These are phyloP conservation scores for Anacardium occidentale DNA, from an alignment of 345 rosid species.

Conservation along the genomic window DNA sequence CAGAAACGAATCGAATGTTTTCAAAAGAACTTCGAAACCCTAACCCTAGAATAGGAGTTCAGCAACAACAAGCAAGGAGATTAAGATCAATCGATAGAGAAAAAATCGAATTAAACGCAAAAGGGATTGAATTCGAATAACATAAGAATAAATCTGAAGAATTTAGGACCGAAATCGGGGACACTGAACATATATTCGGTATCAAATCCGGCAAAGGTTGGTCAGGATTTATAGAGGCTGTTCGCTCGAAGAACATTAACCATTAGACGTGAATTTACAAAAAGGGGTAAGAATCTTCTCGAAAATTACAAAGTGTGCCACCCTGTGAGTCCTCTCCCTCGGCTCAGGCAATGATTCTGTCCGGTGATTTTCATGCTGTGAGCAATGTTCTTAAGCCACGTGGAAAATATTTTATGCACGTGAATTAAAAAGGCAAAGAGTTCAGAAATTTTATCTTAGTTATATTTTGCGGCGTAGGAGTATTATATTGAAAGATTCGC, in stretches of 20 bases:
- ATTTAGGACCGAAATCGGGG: slow-evolving; percentile 9
- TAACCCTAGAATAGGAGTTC: slow-evolving; percentile 36
- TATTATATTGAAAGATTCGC: too few species aligned
- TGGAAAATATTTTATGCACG: background rate
- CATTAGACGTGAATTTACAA: slow-evolving; percentile 5
- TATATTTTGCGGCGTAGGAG: too few species aligned
- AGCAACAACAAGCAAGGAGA: background rate
- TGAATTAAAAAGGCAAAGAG: background rate
- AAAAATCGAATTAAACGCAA: slow-evolving; percentile 13
- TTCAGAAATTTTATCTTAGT: too few species aligned
- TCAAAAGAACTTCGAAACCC: slow-evolving; percentile 25
- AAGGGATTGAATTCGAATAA: slow-evolving; percentile 4
- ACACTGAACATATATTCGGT: background rate
- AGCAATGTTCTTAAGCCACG: background rate
- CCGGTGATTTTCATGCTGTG: background rate
- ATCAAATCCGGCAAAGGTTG: slow-evolving; percentile 12
- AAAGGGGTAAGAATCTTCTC: slow-evolving; percentile 4
- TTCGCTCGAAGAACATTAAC: slow-evolving; percentile 10
- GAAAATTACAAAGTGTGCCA: slow-evolving; percentile 31
- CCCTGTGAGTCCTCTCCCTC: background rate
- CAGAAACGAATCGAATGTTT: slow-evolving; percentile 6
- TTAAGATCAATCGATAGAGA: slow-evolving; percentile 21
- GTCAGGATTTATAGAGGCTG: slow-evolving; percentile 21
- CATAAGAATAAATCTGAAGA: background rate
- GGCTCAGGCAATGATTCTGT: slow-evolving; percentile 9